A percentile compares a stretch with the other conserved stretches of the same genome.
phyloP scores from a whole-genome alignment of 768 basidiomycete species.

The Pleurotus tuoliensis region DNA sequence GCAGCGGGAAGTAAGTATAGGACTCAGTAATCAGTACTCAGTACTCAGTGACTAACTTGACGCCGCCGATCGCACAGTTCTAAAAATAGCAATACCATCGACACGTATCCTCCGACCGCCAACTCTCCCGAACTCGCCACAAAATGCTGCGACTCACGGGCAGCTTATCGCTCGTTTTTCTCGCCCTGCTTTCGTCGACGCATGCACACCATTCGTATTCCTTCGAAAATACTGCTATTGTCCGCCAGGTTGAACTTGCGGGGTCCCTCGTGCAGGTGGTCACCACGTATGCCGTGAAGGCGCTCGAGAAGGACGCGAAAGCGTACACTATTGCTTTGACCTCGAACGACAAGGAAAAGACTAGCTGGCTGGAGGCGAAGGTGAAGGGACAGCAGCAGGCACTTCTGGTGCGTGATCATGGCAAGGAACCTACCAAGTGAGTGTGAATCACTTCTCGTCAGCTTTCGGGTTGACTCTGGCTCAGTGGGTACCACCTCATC shows the following conservation, averaged over 20 bases:
- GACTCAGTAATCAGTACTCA: too few species aligned
- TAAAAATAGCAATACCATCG: constrained; percentile 16
- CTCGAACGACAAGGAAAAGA: constrained; percentile 56
- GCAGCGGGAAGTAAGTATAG: too few species aligned
- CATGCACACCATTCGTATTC: constrained; percentile 37
- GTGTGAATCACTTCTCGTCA: constrained; percentile 20
- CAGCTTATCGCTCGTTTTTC: constrained; percentile 42
- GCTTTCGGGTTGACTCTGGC: constrained; percentile 5
- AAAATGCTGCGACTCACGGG: constrained; percentile 46
- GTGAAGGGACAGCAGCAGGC: constrained; percentile 64
- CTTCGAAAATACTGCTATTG: constrained; percentile 88
- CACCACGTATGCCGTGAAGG: constrained; percentile 83
- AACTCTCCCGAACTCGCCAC: constrained; percentile 10
- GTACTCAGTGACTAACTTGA: too few species aligned
- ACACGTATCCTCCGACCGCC: constrained; percentile 24
- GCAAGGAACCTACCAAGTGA: constrained; percentile 48
- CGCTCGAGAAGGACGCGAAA: constrained; percentile 55
- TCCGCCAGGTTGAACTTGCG: constrained; percentile 85
- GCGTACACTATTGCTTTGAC: constrained; percentile 69
- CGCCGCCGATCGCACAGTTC: constrained; percentile 6
- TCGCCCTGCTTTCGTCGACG: constrained; percentile 35
- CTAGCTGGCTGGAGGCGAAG: constrained; percentile 77
- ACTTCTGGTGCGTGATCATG: constrained; percentile 49
- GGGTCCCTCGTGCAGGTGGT: constrained; percentile 86
- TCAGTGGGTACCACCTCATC: constrained; percentile 47